Evolutionary conservation across 2,329 filamentous ascomycete genomes (phyloP), one percentile per base, ranked within the genome.

Genomic region (Ophiostoma angusticollis): DNA sequence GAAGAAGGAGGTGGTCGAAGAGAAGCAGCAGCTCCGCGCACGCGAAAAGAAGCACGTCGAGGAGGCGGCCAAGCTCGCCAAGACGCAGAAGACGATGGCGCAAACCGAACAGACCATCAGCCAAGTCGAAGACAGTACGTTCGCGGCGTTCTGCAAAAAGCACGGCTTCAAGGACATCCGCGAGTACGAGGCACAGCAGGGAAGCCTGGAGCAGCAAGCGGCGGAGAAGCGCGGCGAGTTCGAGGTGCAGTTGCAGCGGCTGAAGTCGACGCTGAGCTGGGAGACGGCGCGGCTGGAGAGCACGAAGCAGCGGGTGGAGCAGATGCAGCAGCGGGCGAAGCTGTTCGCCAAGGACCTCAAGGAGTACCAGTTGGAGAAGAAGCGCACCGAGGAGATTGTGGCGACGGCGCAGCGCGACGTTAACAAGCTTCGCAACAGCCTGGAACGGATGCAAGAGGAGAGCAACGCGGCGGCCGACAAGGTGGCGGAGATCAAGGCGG

Each of bases 161-260:
- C 74, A 95, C 16, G 85, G 87, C 1, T 96, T 94, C 56, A 70
- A 74, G 42, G 80, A 93, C 52, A 93, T 98, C 47, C 83, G 89
- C 42, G 83, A 85, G 42, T 98, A 96, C 52, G 86, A 96, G 56
- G 81, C 81, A 19, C 87, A 93, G 49, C 91, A 96, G 60, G 89
- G 91, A 35, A 86, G 82, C 30, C 65, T 93, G 35, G 87, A 96
- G 58, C 84, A 94, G 56, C 85, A 96, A 56, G 83, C 84, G 31
- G 79, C 80, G 1, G 79, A 91, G 58, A 87, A 87, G 64, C 84
- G 84, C 46, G 78, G 83, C 38, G 79, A 87, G 48, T 96, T 94
- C 51, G 82, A 80, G 40, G 78, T 81, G 4, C 91, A 98, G 55
- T 82, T 79, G 54, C 78, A 84, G 50, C 76, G 78, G 30, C 65